Conservation (phyloP, 345 rosid genomes). For the Atalantia buxifolia region DNA sequence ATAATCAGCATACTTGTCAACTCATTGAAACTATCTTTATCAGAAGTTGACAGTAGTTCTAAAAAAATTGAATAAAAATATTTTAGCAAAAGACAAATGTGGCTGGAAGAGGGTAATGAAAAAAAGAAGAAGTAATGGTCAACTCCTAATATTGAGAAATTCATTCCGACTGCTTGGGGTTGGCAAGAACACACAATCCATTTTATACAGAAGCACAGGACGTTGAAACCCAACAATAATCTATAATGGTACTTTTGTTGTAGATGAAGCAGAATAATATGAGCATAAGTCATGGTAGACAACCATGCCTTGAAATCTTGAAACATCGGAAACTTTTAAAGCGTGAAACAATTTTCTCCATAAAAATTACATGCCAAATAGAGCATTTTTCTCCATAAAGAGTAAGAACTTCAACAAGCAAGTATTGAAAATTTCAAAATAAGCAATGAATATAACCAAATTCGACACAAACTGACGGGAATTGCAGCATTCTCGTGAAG, state of each 20-base stretch:
- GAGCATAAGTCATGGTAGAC: neutral
- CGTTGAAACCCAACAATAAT: neutral
- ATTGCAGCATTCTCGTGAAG: neutral
- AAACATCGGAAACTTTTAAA: neutral
- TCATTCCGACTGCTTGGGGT: slow-evolving; percentile 5
- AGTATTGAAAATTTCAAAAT: neutral
- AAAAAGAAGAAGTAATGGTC: neutral
- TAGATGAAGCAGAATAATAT: neutral
- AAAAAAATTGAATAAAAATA: neutral
- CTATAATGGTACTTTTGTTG: neutral
- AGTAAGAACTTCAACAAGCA: neutral
- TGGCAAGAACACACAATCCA: neutral
- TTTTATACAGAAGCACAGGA: neutral
- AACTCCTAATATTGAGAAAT: slow-evolving; percentile 10
- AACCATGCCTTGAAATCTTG: neutral
- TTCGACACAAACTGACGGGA: slow-evolving; percentile 2
- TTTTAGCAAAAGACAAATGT: neutral
- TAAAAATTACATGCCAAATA: neutral
- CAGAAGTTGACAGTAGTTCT: neutral
- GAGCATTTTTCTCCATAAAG: slow-evolving; percentile 1
- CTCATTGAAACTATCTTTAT: slow-evolving; percentile 7
- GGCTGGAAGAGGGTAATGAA: neutral
- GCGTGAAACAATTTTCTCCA: neutral
- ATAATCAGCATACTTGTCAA: slow-evolving; percentile 10
- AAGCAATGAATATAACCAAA: neutral